Percentiles rank a stretch among this genome's conserved stretches.
These are phyloP conservation scores for Eucalyptus fibrosa DNA, from an alignment of 345 rosid genomes.

Conservation along the genomic window DNA sequence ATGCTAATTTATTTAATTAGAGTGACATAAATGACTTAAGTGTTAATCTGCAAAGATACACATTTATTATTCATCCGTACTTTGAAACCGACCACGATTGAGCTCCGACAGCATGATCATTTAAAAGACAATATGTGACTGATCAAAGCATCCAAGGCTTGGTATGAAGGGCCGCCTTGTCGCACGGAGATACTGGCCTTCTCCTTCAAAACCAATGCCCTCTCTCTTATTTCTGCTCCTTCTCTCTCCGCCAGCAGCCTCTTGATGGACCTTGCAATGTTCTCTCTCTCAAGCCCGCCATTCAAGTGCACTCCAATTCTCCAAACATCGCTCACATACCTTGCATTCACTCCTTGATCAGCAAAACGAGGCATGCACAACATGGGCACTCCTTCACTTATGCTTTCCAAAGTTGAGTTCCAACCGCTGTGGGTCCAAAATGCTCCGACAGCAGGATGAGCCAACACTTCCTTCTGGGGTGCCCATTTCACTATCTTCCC, in stretches of 20 bases:
- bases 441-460: constrained; percentile 38
- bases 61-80: too few species aligned
- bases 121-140: neutral
- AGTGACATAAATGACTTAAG: too few species aligned
- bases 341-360: constrained; percentile 47
- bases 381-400: constrained; percentile 60
- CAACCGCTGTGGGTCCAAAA: constrained; percentile 67
- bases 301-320: constrained; percentile 32
- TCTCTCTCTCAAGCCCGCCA: constrained; percentile 11
- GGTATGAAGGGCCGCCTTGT: constrained; percentile 27
- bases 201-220: constrained; percentile 15
- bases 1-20: neutral
- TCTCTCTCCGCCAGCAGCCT: constrained; percentile 13
- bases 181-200: constrained; percentile 6
- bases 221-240: constrained; percentile 27
- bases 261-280: constrained; percentile 21
- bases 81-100: too few species aligned
- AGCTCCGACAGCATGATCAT: neutral
- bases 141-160: constrained; percentile 18
- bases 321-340: constrained; percentile 43
- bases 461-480: constrained; percentile 49
- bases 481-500: constrained; percentile 60
- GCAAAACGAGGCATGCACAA: constrained; percentile 51
- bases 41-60: too few species aligned
- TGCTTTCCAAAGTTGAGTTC: constrained; percentile 61